These are phyloP conservation scores for Apophysomyces variabilis DNA, from an alignment of 371 early-diverging fungal genomes.

Conservation along the genomic window DNA sequence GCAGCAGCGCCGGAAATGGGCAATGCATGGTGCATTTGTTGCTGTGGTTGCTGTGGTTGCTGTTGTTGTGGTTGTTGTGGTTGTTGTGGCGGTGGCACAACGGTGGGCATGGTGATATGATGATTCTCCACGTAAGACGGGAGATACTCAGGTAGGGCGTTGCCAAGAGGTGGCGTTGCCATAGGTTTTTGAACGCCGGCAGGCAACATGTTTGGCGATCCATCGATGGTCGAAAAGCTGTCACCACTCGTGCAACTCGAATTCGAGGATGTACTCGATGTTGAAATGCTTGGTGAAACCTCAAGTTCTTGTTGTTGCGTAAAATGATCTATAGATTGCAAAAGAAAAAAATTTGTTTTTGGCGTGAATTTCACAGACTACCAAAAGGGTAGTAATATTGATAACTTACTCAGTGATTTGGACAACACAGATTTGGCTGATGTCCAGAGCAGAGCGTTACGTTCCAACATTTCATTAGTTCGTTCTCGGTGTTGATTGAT, in stretches of 20 bases:
- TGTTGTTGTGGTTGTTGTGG: no score
- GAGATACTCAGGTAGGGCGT: background rate
- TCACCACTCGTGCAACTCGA: slow-evolving; percentile 24
- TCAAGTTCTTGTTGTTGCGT: slow-evolving; percentile 11
- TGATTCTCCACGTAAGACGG: background rate
- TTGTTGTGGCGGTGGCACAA: background rate
- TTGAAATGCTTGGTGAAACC: slow-evolving; percentile 32
- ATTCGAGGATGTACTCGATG: slow-evolving; percentile 24
- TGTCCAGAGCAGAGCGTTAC: slow-evolving; percentile 44
- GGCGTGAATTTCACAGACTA: background rate
- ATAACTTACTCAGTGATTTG: background rate
- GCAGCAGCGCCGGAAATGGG: no score
- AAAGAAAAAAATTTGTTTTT: background rate
- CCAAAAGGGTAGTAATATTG: background rate
- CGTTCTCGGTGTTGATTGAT: slow-evolving; percentile 41
- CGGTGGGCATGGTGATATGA: no score
- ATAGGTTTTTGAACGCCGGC: background rate
- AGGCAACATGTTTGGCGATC: slow-evolving; percentile 5
- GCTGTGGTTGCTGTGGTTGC: background rate
- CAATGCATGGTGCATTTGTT: background rate
- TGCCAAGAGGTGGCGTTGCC: slow-evolving; percentile 6
- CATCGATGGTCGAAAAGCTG: slow-evolving; percentile 23
- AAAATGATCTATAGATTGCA: no score
- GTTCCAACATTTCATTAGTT: slow-evolving; percentile 36
- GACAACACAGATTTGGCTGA: slow-evolving; percentile 10